Base-by-base conservation (phyloP, 1,284 basidiomycete genomes). In the Rhodotorula mucilaginosa region DNA sequence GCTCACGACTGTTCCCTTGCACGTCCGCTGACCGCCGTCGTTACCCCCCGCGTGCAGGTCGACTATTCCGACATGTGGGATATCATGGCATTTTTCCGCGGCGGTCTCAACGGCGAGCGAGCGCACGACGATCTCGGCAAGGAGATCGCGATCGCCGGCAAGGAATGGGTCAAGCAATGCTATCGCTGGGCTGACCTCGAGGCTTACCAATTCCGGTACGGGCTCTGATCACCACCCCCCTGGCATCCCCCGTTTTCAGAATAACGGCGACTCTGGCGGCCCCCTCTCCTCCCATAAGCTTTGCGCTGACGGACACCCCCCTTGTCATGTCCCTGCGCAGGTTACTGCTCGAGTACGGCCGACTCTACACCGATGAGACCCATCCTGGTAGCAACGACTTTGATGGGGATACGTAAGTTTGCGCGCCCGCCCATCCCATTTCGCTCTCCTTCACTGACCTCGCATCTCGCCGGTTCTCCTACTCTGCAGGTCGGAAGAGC, bases 41-140 rank as follows among this genome's bases (percentile, higher is more conserved):
- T 21, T 72, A 80, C 83, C 34, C 29, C 7, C 26, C 26, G 26
- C 5, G 5, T 26, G 5, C 44, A 82, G 75, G 74, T 83, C 58
- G 82, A 83, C 72, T 83, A 82, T 67, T 76, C 79, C 29, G 83
- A 84, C 69, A 76, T 84, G 71, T 84, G 86, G 76, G 87, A 88
- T 75, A 78, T 82, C 5, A 80, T 88, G 57, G 79, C 84, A 0
- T 89, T 89, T 81, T 88, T 89, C 82, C 82, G 85, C 0, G 86
- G 85, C 5, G 74, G 69, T 6, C 58, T 75, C 23, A 66, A 69
- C 52, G 13, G 73, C 51, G 74, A 77, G 48, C 70, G 71, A 31
- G 75, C 74, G 19, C 78, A 79, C 68, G 78, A 79, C 61, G 73
- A 72, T 2, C 73, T 78, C 21, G 78, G 69, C 23, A 73, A 74